Percentiles rank a stretch among this genome's conserved stretches.
phyloP scores from a whole-genome alignment of 345 rosid species.

The Gossypium australe region DNA sequence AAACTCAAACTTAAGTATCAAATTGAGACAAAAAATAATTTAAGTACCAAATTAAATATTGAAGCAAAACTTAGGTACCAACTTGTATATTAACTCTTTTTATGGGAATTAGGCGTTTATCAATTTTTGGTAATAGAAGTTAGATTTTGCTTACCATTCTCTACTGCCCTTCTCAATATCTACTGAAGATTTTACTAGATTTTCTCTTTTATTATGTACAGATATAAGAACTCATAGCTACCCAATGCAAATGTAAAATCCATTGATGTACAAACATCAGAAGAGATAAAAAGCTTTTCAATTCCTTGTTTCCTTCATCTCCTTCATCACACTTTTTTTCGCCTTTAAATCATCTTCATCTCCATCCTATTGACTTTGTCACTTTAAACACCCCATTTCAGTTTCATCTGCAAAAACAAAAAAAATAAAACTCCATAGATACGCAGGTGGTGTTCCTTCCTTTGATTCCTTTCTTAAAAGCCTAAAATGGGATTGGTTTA shows the following conservation, averaged over 20 bases:
- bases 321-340: background rate
- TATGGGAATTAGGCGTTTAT: no score
- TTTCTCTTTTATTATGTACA: background rate
- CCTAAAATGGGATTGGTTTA: slow-evolving; percentile 32
- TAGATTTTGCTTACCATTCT: background rate
- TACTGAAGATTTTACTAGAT: background rate
- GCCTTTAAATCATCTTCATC: background rate
- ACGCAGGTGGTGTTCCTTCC: background rate
- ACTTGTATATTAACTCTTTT: no score
- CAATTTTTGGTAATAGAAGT: background rate
- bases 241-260: slow-evolving; percentile 3
- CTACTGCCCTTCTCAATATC: background rate
- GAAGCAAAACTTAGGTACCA: no score
- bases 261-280: slow-evolving; percentile 8
- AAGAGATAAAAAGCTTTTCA: background rate
- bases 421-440: slow-evolving; percentile 10
- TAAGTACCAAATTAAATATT: no score
- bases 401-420: slow-evolving; percentile 15
- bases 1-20: no score
- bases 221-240: background rate
- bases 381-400: slow-evolving; percentile 3
- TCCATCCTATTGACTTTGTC: background rate
- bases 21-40: no score
- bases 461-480: slow-evolving; percentile 3
- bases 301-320: background rate